Evolutionary conservation across 2,329 filamentous ascomycete species (phyloP).

Genomic region (Curvularia sp.): DNA sequence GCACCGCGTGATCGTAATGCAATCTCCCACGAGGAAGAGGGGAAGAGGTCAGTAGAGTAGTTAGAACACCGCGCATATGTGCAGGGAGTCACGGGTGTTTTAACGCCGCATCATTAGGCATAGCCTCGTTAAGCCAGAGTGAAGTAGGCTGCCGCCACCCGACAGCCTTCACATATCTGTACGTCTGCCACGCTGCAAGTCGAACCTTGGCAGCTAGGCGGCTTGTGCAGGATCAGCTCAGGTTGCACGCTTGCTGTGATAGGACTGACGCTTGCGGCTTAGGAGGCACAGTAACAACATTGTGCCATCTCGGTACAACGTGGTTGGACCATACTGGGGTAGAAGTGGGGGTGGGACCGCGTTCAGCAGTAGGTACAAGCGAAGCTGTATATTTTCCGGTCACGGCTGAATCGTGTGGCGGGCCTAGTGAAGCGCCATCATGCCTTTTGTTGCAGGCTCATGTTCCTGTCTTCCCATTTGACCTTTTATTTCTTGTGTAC

Average conservation of each 20-base stretch:
- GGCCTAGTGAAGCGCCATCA: not conserved
- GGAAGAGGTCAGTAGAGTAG: not conserved
- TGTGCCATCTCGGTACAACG: not conserved
- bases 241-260: not conserved
- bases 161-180: conserved; percentile 1
- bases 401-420: conserved; percentile 11
- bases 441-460: not conserved
- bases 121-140: not conserved
- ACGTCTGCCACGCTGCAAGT: conserved; percentile 11
- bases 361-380: conserved; percentile 3
- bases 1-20: not conserved
- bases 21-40: not conserved
- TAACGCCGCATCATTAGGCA: conserved; percentile 4
- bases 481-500: not conserved
- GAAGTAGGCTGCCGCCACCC: conserved; percentile 1
- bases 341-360: conserved; percentile 1
- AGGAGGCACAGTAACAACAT: not conserved
- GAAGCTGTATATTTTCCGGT: conserved; percentile 3
- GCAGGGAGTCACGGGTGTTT: conserved; percentile 1
- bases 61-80: not conserved
- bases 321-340: conserved; percentile 1
- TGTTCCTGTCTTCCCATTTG: not conserved
- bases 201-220: conserved; percentile 9
- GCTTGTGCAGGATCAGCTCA: conserved; percentile 1
- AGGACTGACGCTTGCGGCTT: conserved; percentile 5